Percentiles rank a stretch among this genome's conserved stretches.
These are phyloP conservation scores for Boletus coccyginus DNA, from an alignment of 768 basidiomycete species.

Conservation along the genomic window DNA sequence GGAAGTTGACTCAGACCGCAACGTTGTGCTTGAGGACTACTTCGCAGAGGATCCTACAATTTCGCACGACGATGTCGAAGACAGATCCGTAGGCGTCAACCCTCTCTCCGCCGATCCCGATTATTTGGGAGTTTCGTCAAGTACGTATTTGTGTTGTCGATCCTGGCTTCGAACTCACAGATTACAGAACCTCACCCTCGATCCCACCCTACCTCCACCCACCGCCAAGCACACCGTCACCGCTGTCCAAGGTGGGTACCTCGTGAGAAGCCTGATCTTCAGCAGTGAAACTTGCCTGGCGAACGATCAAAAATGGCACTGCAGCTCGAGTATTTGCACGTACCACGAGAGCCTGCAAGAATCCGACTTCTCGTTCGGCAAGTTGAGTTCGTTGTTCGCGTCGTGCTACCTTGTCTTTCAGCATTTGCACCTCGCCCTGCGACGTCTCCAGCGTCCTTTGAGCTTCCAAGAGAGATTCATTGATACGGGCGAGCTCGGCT, in stretches of 20 bases:
- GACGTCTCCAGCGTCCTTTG: constrained; percentile 32
- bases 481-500: constrained; percentile 43
- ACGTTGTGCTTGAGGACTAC: too few relatives aligned
- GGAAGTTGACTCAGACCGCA: too few relatives aligned
- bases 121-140: too few relatives aligned
- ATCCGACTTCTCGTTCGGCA: constrained; percentile 62
- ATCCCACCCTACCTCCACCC: too few relatives aligned
- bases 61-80: too few relatives aligned
- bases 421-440: constrained; percentile 35
- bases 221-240: not conserved
- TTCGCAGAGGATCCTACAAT: too few relatives aligned
- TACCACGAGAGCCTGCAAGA: constrained; percentile 65
- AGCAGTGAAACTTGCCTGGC: constrained; percentile 59
- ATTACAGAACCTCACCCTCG: too few relatives aligned
- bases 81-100: too few relatives aligned
- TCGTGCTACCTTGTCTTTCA: constrained; percentile 39
- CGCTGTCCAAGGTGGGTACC: constrained; percentile 24
- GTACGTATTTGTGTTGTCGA: too few relatives aligned
- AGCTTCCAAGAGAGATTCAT: constrained; percentile 37
- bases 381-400: constrained; percentile 41
- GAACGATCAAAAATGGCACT: not conserved
- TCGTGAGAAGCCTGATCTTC: constrained; percentile 46
- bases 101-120: too few relatives aligned
- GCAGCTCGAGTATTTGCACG: constrained; percentile 23
- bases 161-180: too few relatives aligned